Percentiles rank a stretch among this genome's conserved stretches.
phyloP scores from a whole-genome alignment of 108 stramenopile species.

The Cyclotella kingstonii region DNA sequence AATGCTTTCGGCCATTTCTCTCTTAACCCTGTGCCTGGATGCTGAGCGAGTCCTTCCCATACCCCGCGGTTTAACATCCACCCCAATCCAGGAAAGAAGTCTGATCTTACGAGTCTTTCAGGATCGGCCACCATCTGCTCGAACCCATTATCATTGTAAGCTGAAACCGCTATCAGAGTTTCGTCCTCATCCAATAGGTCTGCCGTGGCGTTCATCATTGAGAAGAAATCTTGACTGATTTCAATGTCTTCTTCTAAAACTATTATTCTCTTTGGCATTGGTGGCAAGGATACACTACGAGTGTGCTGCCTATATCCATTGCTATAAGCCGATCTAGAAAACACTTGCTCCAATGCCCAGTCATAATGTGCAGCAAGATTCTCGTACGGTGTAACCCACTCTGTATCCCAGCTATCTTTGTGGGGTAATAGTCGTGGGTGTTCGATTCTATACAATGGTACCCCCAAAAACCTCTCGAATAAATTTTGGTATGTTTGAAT shows the following conservation, averaged over 20 bases:
- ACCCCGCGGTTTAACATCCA: conserved; percentile 89
- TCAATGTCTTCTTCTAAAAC: conserved; percentile 91
- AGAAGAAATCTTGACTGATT: conserved; percentile 90
- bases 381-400: conserved; percentile 54
- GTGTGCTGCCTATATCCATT: conserved; percentile 15
- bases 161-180: conserved; percentile 83
- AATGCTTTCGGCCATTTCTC: conserved; percentile 72
- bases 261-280: conserved; percentile 62
- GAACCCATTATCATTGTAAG: conserved; percentile 94
- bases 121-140: conserved; percentile 48
- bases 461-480: conserved; percentile 45
- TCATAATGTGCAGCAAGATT: conserved; percentile 76
- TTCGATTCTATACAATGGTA: conserved; percentile 62
- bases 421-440: conserved; percentile 24
- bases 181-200: conserved; percentile 73
- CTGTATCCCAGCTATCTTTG: conserved; percentile 10
- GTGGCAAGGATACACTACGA: conserved; percentile 14
- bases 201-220: conserved; percentile 78
- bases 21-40: conserved; percentile 55
- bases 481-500: conserved; percentile 43
- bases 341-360: conserved; percentile 77
- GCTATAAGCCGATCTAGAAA: conserved; percentile 35
- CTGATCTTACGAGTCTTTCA: conserved; percentile 65
- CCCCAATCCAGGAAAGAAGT: conserved; percentile 95
- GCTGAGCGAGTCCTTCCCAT: conserved; percentile 53